Evolutionary conservation across 2,329 filamentous ascomycete genomes (phyloP).

Genomic region (Pseudocercospora ulei): DNA sequence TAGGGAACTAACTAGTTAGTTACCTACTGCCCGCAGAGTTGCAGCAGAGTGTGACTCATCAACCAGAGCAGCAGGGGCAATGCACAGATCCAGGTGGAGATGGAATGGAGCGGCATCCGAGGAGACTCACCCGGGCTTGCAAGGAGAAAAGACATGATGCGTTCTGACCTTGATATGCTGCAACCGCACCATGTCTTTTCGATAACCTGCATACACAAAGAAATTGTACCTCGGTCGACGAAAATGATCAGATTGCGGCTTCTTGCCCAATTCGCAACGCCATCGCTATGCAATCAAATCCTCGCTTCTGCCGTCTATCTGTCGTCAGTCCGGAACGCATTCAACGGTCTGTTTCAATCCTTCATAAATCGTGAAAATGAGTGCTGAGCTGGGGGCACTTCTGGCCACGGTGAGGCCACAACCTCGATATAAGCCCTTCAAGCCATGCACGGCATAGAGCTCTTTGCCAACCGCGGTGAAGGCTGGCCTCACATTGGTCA

Average conservation of each 20-base stretch:
- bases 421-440: slow-evolving; percentile 80
- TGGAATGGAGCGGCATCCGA: too few relatives aligned
- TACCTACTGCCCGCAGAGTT: background rate
- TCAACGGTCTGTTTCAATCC: slow-evolving; percentile 60
- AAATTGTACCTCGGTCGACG: too few relatives aligned
- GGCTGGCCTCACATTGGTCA: slow-evolving; percentile 43
- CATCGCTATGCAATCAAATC: slow-evolving; percentile 12
- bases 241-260: background rate
- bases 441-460: slow-evolving; percentile 72
- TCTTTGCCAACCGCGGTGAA: slow-evolving; percentile 63
- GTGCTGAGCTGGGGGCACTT: slow-evolving; percentile 88
- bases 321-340: slow-evolving; percentile 3
- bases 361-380: slow-evolving; percentile 95
- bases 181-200: too few relatives aligned
- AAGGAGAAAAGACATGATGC: too few relatives aligned
- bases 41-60: slow-evolving; percentile 1
- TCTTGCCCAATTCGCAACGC: slow-evolving; percentile 1
- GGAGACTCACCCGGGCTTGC: too few relatives aligned
- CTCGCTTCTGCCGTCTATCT: background rate
- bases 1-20: too few relatives aligned
- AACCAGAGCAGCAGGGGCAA: slow-evolving; percentile 4
- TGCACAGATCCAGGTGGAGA: too few relatives aligned
- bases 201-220: too few relatives aligned
- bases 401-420: slow-evolving; percentile 87
- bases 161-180: too few relatives aligned